Evolutionary conservation across 2,329 filamentous ascomycete species (phyloP).

Genomic region (Paecilomyces variotii): DNA sequence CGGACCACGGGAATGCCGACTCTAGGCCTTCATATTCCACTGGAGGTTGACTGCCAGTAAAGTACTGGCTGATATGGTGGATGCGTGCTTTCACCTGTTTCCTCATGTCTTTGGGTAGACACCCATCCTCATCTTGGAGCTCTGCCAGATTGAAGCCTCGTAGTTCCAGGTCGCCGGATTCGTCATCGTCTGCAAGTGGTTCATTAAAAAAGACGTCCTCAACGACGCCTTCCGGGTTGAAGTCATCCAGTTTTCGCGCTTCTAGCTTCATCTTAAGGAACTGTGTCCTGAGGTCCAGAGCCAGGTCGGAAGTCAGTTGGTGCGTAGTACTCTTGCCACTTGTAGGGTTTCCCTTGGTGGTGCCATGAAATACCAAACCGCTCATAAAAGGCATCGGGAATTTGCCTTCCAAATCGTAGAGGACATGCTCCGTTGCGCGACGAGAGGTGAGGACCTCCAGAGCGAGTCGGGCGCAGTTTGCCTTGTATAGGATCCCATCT

Average conservation of each 20-base stretch:
- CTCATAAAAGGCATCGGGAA: constrained; percentile 30
- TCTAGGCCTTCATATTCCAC: constrained; percentile 39
- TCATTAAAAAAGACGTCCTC: constrained; percentile 33
- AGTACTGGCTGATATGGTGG: constrained; percentile 26
- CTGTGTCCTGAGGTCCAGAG: constrained; percentile 49
- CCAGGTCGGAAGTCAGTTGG: constrained; percentile 40
- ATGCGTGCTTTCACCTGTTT: constrained; percentile 30
- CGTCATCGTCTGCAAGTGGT: constrained; percentile 10
- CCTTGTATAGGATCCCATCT: constrained; percentile 32
- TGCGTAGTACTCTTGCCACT: constrained; percentile 33
- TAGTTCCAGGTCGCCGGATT: constrained; percentile 9
- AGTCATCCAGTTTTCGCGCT: constrained; percentile 22
- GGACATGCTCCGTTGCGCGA: constrained; percentile 12
- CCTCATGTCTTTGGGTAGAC: constrained; percentile 28
- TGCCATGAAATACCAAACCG: constrained; percentile 9
- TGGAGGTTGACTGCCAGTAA: constrained; percentile 24
- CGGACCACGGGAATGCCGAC: constrained; percentile 42
- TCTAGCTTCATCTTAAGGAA: constrained; percentile 40
- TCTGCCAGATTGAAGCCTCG: constrained; percentile 21
- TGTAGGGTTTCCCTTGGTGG: neutral
- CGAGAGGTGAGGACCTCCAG: constrained; percentile 28
- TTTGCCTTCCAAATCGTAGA: constrained; percentile 23
- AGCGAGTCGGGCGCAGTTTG: constrained; percentile 37
- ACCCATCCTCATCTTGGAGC: constrained; percentile 30
- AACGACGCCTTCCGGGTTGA: constrained; percentile 34